Base-by-base conservation (phyloP, 2,329 filamentous ascomycete genomes). In the Talaromyces sp. region DNA sequence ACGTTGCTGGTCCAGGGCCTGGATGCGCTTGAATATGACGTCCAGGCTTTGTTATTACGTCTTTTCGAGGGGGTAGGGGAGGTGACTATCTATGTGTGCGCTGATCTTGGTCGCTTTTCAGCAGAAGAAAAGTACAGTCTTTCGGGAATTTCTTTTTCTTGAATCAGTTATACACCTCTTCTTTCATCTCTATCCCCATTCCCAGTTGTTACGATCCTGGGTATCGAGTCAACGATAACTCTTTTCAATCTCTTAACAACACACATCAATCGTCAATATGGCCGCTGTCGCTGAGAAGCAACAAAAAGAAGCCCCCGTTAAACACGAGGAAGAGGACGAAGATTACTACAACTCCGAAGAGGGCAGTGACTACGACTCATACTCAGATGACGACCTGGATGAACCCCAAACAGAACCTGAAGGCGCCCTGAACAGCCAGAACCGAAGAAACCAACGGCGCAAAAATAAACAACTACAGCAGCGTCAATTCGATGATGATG, bases 301-400 rank as follows among this genome's bases (percentile, higher is more conserved):
- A 12, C 36, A 50, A 27, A 40, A 59, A 36, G 27, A 50, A 16
- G 55, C 47, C 4, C 56, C 56, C 16, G 47, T 42, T 14, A 51
- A 55, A 47, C 44, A 52, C 18, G 60, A 61, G 10, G 56, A 47
- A 47, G 44, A 53, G 9, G 50, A 53, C 2, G 50, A 53, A 28
- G 50, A 62, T 23, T 51, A 62, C 56, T 59, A 62, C 56, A 56
- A 62, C 52, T 62, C 61, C 30, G 51, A 62, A 18, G 56, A 28
- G 33, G 61, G n/a, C 52, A 59, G 57, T 23, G 56, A 62, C 56
- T 59, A 59, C 61, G 61, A 62, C 52, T 62, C 56, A 18, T 59
- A 62, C 42, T 62, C 56, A 30, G 61, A 62, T 30, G 61, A 62
- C 31, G 56, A 62, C 42, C 30, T 53, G 4, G 61, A 62, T n/a